Evolutionary conservation across 257 asterid genomes (phyloP), one percentile per base, ranked within the genome.

Genomic region (Apocynum venetum): DNA sequence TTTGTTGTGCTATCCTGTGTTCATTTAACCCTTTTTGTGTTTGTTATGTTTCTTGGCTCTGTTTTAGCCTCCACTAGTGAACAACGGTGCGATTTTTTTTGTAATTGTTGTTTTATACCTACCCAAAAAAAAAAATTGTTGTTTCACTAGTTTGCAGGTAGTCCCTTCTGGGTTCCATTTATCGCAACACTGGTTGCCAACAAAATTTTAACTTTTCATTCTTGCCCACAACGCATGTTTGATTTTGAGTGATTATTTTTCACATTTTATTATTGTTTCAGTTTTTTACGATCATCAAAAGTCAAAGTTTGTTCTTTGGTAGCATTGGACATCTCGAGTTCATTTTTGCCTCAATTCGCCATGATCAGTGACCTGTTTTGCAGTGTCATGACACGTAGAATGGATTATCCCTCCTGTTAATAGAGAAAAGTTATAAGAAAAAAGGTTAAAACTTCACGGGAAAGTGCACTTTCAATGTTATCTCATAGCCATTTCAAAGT

Each of bases 1-100:
- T 53, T 6, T 15, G 31, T 40, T 79, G 52, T 69, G 67, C 49
- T 74, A 78, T 72, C 71, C 35, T 67, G 60, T 53, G 53, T 59
- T 31, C 36, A 35, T 8, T 7, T 25, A 2, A 8, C 53, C 53
- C 53, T 10, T 41, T 2, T 25, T 25, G 31, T 25, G 31, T 25
- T 25, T 25, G 31, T 25, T 25, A 25, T 25, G 31, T 25, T 25
- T 25, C 31, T 25, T 25, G 31, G 31, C 31, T 25, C 31, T 25
- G 31, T 25, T 25, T 25, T 25, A 25, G 31, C 31, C 31, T 17
- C 43, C 56, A 43, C n/a, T 25, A 31, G 36, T 55, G 60, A 17
- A 17, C 56, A 52, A 52, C 4, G 25, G 60, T 55, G 60, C 12
- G 36, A 57, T 35, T 63, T 40, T n/a, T 51, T 31, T 48, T 17